Evolutionary conservation across 179 eudicot genomes (phyloP).

Genomic region (Beta lomatogona): DNA sequence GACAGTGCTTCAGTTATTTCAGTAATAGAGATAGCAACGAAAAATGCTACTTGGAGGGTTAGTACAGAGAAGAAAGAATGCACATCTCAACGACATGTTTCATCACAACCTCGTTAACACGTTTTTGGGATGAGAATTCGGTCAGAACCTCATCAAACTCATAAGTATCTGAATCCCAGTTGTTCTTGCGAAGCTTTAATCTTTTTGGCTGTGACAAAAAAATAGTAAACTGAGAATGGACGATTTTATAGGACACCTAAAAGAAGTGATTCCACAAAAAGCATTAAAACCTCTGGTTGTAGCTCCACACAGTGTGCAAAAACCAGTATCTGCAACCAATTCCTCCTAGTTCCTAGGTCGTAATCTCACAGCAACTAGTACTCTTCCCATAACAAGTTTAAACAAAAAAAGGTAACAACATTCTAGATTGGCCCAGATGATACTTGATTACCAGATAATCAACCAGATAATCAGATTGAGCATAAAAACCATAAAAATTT

Average conservation of each 20-base stretch:
- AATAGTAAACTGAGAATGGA: background rate
- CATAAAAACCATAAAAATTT: background rate
- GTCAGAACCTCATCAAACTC: constrained; percentile 87
- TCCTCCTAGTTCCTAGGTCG: constrained; percentile 86
- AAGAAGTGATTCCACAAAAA: background rate
- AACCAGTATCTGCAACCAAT: constrained; percentile 78
- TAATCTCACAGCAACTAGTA: constrained; percentile 88
- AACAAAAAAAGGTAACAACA: constrained; percentile 19
- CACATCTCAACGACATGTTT: constrained; percentile 84
- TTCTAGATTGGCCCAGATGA: background rate
- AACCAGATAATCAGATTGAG: background rate
- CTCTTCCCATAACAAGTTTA: constrained; percentile 70
- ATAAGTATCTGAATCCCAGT: constrained; percentile 85
- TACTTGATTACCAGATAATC: background rate
- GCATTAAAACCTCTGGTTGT: constrained; percentile 74
- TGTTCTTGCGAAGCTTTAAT: constrained; percentile 78
- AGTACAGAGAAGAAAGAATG: constrained; percentile 19
- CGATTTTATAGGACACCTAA: background rate
- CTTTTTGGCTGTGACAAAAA: constrained; percentile 64
- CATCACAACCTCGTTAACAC: constrained; percentile 80
- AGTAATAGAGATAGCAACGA: background rate
- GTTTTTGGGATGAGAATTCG: constrained; percentile 81
- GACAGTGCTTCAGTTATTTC: background rate
- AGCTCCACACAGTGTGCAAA: constrained; percentile 94
- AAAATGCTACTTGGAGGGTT: background rate